phyloP scores from a whole-genome alignment of 2,329 filamentous ascomycete genomes.

The Diaporthe australafricana region DNA sequence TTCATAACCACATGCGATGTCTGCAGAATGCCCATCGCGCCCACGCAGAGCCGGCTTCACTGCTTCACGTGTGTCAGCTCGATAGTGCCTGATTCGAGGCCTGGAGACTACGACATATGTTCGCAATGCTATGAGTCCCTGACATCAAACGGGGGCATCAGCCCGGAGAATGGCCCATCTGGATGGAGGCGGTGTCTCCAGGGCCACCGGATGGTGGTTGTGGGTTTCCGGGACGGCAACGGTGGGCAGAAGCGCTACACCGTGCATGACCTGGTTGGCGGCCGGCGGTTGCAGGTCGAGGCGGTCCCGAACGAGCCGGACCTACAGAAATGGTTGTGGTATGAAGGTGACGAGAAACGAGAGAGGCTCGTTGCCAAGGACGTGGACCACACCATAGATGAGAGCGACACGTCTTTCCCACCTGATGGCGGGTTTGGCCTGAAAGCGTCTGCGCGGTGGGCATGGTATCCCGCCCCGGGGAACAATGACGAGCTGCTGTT shows the following conservation, averaged over 20 bases:
- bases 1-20: conserved; percentile 84
- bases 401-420: conserved; percentile 64
- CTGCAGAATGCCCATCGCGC: conserved; percentile 78
- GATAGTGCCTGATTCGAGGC: conserved; percentile 55
- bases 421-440: conserved; percentile 80
- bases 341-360: conserved; percentile 48
- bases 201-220: conserved; percentile 86
- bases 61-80: conserved; percentile 78
- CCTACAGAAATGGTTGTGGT: conserved; percentile 66
- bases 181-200: conserved; percentile 87
- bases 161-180: conserved; percentile 77
- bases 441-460: conserved; percentile 75
- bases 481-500: conserved; percentile 84
- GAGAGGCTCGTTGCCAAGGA: conserved; percentile 63
- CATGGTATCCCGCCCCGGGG: conserved; percentile 77
- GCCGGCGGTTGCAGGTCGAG: conserved; percentile 74
- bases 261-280: conserved; percentile 81
- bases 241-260: conserved; percentile 76
- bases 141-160: conserved; percentile 72
- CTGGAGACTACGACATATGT: conserved; percentile 91
- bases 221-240: conserved; percentile 77
- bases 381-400: conserved; percentile 58
- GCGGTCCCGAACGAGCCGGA: conserved; percentile 48
- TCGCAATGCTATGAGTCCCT: conserved; percentile 79
- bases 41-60: conserved; percentile 79